These are phyloP conservation scores for Hirsutella rhossiliensis DNA, from an alignment of 2,329 filamentous ascomycete genomes.

Conservation along the genomic window DNA sequence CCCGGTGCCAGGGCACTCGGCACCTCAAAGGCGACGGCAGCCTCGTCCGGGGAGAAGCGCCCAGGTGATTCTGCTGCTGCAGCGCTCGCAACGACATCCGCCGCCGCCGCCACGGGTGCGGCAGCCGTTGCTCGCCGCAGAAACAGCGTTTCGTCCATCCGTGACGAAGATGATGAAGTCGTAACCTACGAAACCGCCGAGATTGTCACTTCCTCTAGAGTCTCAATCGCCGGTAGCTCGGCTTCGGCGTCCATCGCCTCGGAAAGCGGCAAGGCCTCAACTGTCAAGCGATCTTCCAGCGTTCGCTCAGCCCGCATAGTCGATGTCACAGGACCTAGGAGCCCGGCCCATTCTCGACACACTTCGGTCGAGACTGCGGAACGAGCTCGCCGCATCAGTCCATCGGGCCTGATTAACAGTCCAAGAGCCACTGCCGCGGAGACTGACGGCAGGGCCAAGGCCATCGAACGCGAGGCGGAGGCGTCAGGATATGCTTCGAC, in stretches of 20 bases:
- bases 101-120: not conserved
- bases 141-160: slow-evolving; percentile 6
- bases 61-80: not conserved
- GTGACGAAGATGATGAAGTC: slow-evolving; percentile 33
- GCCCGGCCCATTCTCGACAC: slow-evolving; percentile 35
- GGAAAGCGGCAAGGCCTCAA: slow-evolving; percentile 28
- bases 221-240: slow-evolving; percentile 40
- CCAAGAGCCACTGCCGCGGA: slow-evolving; percentile 22
- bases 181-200: slow-evolving; percentile 42
- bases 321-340: slow-evolving; percentile 40
- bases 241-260: slow-evolving; percentile 31
- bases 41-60: no score
- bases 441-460: slow-evolving; percentile 22
- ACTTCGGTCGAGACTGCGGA: slow-evolving; percentile 34
- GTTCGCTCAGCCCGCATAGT: slow-evolving; percentile 46
- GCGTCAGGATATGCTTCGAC: not conserved
- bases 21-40: not conserved
- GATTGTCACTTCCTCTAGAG: slow-evolving; percentile 42
- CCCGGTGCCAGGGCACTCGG: not conserved
- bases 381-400: slow-evolving; percentile 25
- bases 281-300: slow-evolving; percentile 29
- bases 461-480: slow-evolving; percentile 3
- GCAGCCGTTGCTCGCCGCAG: not conserved
- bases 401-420: slow-evolving; percentile 27
- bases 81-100: not conserved